phyloP scores from a whole-genome alignment of 257 asterid species.

The Ilex asprella region DNA sequence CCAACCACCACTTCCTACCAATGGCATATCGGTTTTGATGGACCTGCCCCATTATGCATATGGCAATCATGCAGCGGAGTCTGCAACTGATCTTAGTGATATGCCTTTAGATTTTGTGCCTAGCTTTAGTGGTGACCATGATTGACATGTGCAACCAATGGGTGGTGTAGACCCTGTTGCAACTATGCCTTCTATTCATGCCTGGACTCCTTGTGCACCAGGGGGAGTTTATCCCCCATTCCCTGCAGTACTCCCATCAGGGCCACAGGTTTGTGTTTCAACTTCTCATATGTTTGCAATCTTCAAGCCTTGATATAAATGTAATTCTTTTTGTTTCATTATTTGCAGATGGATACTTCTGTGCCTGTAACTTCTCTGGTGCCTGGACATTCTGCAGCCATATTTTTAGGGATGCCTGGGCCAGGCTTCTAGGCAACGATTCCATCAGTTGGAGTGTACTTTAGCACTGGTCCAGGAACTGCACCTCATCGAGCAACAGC shows the following conservation, averaged over 20 bases:
- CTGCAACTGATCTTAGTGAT: conserved; percentile 43
- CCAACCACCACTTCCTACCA: conserved; percentile 38
- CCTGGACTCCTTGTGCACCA: conserved; percentile 56
- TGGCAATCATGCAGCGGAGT: conserved; percentile 36
- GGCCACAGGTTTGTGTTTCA: conserved; percentile 52
- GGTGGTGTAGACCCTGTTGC: conserved; percentile 41
- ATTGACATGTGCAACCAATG: conserved; percentile 40
- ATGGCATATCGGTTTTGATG: conserved; percentile 36
- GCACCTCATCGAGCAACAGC: no score
- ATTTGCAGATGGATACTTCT: conserved; percentile 31
- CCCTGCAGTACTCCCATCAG: conserved; percentile 46
- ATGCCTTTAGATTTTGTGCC: conserved; percentile 68
- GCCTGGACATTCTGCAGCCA: no score
- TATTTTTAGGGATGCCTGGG: no score
- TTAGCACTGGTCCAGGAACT: no score
- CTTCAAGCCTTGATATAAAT: neutral
- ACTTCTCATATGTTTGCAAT: conserved; percentile 11
- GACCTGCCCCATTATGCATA: conserved; percentile 41
- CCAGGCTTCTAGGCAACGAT: no score
- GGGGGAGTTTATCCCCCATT: conserved; percentile 50
- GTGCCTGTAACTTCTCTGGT: no score
- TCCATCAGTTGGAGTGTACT: no score
- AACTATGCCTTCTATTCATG: conserved; percentile 50
- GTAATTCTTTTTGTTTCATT: conserved; percentile 15
- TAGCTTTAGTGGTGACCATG: conserved; percentile 42